Percentiles rank a stretch among this genome's conserved stretches.
phyloP scores from a whole-genome alignment of 371 early-diverging fungal genomes.

The Rhizopus delemar region DNA sequence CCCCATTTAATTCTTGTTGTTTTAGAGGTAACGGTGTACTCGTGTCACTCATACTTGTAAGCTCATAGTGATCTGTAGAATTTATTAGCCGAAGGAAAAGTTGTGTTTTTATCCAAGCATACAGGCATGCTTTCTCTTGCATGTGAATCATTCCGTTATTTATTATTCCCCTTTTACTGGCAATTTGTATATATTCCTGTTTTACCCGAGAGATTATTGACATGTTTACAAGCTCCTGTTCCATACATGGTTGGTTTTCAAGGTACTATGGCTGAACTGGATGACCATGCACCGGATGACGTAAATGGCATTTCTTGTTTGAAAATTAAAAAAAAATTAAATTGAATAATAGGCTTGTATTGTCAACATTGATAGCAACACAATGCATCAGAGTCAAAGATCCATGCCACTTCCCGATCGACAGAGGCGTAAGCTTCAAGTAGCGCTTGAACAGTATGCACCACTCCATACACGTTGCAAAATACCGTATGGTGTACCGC shows the following conservation, averaged over 20 bases:
- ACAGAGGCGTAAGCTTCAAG: conserved; percentile 57
- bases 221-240: conserved; percentile 80
- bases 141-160: conserved; percentile 67
- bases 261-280: conserved; percentile 55
- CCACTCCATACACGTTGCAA: conserved; percentile 44
- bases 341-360: conserved; percentile 47
- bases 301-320: conserved; percentile 37
- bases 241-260: conserved; percentile 82
- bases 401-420: conserved; percentile 51
- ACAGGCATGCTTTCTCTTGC: conserved; percentile 75
- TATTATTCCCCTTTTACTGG: conserved; percentile 81
- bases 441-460: conserved; percentile 56
- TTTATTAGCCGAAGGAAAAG: conserved; percentile 71
- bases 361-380: conserved; percentile 61
- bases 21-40: conserved; percentile 50
- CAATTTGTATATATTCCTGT: conserved; percentile 83
- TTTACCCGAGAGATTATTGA: conserved; percentile 68
- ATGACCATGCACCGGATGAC: conserved; percentile 66
- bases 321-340: conserved; percentile 3
- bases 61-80: conserved; percentile 39
- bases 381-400: conserved; percentile 46
- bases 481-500: conserved; percentile 55
- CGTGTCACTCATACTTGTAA: not conserved
- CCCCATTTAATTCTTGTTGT: conserved; percentile 70
- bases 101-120: conserved; percentile 72